Conservation (phyloP, 352 stramenopile genomes). For the Halophytophthora polymorphica region DNA sequence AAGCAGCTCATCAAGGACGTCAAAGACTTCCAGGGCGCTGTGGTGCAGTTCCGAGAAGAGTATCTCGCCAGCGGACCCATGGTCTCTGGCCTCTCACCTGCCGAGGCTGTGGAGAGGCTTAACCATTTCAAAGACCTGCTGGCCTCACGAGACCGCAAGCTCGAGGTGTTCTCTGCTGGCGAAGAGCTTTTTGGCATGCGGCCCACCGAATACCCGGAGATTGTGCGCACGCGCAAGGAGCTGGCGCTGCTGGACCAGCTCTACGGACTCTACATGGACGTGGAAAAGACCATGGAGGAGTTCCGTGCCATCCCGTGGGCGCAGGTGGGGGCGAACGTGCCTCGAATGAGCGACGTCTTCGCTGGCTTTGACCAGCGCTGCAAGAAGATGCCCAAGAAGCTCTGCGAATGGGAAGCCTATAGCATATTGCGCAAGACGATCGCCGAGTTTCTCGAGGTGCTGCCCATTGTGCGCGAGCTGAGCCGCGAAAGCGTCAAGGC, state of each 20-base stretch:
- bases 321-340: slow-evolving; percentile 47
- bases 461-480: slow-evolving; percentile 82
- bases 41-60: slow-evolving; percentile 59
- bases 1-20: slow-evolving; percentile 89
- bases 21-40: slow-evolving; percentile 77
- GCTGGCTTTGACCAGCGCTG: slow-evolving; percentile 59
- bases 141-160: slow-evolving; percentile 67
- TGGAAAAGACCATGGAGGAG: slow-evolving; percentile 70
- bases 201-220: slow-evolving; percentile 68
- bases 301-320: slow-evolving; percentile 62
- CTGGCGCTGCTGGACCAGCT: slow-evolving; percentile 82
- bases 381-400: slow-evolving; percentile 82
- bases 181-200: slow-evolving; percentile 90
- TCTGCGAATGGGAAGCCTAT: slow-evolving; percentile 87
- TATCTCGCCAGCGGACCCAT: slow-evolving; percentile 68
- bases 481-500: slow-evolving; percentile 83
- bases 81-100: slow-evolving; percentile 71
- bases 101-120: slow-evolving; percentile 81
- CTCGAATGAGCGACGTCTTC: slow-evolving; percentile 69
- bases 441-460: slow-evolving; percentile 77
- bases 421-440: slow-evolving; percentile 74
- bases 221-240: slow-evolving; percentile 88
- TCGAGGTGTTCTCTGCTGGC: slow-evolving; percentile 84
- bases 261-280: slow-evolving; percentile 88
- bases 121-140: slow-evolving; percentile 86